Percentiles rank a stretch among this genome's conserved stretches.
These are phyloP conservation scores for Saccharata proteae DNA, from an alignment of 2,329 filamentous ascomycete genomes.

Conservation along the genomic window DNA sequence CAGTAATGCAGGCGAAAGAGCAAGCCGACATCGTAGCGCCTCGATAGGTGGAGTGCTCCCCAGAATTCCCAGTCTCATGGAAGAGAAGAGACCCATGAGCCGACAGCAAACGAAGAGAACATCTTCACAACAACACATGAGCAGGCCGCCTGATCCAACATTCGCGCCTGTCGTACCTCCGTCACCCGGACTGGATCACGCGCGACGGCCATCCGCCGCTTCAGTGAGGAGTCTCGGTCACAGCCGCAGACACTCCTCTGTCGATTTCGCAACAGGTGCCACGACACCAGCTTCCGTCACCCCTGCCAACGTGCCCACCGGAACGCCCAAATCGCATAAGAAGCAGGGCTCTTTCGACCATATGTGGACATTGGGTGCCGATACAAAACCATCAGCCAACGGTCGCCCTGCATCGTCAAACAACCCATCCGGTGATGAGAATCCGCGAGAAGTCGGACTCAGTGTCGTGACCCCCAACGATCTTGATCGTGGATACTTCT, in stretches of 20 bases:
- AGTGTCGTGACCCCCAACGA: constrained; percentile 37
- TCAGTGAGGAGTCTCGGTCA: constrained; percentile 74
- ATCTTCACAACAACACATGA: constrained; percentile 16
- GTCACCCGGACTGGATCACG: constrained; percentile 27
- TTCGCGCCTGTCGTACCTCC: constrained; percentile 9
- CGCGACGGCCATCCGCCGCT: constrained; percentile 58
- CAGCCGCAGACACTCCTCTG: constrained; percentile 76
- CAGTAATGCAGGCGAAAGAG: constrained; percentile 14
- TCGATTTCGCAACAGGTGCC: constrained; percentile 48
- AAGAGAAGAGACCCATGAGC: constrained; percentile 18
- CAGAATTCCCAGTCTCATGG: constrained; percentile 24
- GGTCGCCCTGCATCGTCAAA: constrained; percentile 6
- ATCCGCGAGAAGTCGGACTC: constrained; percentile 17
- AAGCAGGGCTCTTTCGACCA: constrained; percentile 49
- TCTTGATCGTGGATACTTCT: constrained; percentile 84
- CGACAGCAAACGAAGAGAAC: constrained; percentile 20
- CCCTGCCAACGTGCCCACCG: constrained; percentile 13
- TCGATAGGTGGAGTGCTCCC: constrained; percentile 29
- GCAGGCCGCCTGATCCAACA: neutral
- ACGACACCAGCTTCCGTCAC: constrained; percentile 15
- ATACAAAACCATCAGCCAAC: constrained; percentile 20
- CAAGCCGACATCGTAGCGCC: constrained; percentile 14
- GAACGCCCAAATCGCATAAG: constrained; percentile 29
- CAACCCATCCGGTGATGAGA: constrained; percentile 8
- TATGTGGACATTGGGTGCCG: constrained; percentile 44